These are phyloP conservation scores for Wickerhamiella shivajii DNA, from an alignment of 805 yeast species.

Conservation along the genomic window DNA sequence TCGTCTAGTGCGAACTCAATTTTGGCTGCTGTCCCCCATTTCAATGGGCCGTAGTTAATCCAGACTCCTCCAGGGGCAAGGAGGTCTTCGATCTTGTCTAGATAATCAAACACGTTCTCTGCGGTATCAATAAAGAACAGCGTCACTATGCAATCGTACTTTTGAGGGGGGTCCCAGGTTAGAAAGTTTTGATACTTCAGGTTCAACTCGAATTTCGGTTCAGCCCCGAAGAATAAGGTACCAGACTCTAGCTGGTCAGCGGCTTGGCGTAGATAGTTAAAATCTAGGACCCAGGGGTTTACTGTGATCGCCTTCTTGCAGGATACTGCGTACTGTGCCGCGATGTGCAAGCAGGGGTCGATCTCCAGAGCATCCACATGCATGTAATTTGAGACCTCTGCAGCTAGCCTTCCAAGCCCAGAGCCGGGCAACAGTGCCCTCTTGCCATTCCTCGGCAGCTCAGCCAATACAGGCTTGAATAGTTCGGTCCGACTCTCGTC, in stretches of 20 bases:
- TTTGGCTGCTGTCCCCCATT: slow-evolving; percentile 74
- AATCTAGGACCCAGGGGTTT: slow-evolving; percentile 39
- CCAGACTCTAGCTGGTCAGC: slow-evolving; percentile 32
- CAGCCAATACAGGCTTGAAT: slow-evolving; percentile 33
- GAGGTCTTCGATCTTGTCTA: slow-evolving; percentile 45
- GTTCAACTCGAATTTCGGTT: slow-evolving; percentile 8
- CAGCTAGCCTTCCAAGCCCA: slow-evolving; percentile 69
- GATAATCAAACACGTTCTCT: slow-evolving; percentile 62
- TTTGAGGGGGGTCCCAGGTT: slow-evolving; percentile 28
- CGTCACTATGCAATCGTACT: slow-evolving; percentile 29
- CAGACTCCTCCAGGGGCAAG: slow-evolving; percentile 44
- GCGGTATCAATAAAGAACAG: slow-evolving; percentile 88
- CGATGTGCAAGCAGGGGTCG: slow-evolving; percentile 60
- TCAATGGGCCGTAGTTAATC: slow-evolving; percentile 87
- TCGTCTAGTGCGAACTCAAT: slow-evolving; percentile 64
- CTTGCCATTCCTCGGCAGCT: slow-evolving; percentile 22
- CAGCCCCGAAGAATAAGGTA: slow-evolving; percentile 19
- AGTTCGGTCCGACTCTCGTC: slow-evolving; percentile 39
- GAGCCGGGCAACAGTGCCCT: slow-evolving; percentile 70
- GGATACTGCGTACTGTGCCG: slow-evolving; percentile 23
- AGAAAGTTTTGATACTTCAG: slow-evolving; percentile 47
- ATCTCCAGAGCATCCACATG: slow-evolving; percentile 63
- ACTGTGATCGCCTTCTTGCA: slow-evolving; percentile 11
- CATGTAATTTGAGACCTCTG: slow-evolving; percentile 35
- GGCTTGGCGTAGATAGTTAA: slow-evolving; percentile 44